Evolutionary conservation across 495 filamentous ascomycete genomes (phyloP).

Genomic region (Penicillium paxilli): DNA sequence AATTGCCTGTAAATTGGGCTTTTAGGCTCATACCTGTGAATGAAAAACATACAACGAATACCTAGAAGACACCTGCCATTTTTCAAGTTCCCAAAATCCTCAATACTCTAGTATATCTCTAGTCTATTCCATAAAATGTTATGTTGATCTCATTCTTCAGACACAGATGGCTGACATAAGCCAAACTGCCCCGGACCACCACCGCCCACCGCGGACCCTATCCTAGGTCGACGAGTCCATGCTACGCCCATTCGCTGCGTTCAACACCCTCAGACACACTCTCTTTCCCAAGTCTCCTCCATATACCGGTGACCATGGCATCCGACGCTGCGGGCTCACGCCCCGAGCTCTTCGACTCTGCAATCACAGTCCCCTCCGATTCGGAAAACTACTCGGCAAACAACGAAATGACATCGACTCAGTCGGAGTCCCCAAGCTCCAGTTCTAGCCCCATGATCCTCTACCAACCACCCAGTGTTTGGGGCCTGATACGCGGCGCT

Average conservation of each 20-base stretch:
- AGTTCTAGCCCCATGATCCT: constrained; percentile 77
- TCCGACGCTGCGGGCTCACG: constrained; percentile 44
- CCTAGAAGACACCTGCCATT: no score
- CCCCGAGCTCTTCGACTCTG: constrained; percentile 71
- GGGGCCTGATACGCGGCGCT: constrained; percentile 80
- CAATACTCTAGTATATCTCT: no score
- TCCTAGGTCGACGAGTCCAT: not conserved
- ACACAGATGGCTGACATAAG: not conserved
- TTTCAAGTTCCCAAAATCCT: no score
- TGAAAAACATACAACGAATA: no score
- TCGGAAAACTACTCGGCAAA: constrained; percentile 84
- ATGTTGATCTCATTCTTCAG: constrained; percentile 5
- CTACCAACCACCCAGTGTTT: constrained; percentile 84
- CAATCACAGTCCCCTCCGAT: constrained; percentile 84
- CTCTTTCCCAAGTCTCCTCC: not conserved
- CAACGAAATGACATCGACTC: constrained; percentile 44
- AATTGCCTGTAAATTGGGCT: no score
- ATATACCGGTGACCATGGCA: constrained; percentile 35
- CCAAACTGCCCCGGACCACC: not conserved
- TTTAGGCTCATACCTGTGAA: no score
- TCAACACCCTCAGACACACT: not conserved
- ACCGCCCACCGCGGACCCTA: not conserved
- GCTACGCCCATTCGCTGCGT: not conserved
- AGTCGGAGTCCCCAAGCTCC: constrained; percentile 59
- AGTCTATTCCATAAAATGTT: no score